Conservation (phyloP, 2,329 filamentous ascomycete species). For the Neopestalotiopsis sp. region DNA sequence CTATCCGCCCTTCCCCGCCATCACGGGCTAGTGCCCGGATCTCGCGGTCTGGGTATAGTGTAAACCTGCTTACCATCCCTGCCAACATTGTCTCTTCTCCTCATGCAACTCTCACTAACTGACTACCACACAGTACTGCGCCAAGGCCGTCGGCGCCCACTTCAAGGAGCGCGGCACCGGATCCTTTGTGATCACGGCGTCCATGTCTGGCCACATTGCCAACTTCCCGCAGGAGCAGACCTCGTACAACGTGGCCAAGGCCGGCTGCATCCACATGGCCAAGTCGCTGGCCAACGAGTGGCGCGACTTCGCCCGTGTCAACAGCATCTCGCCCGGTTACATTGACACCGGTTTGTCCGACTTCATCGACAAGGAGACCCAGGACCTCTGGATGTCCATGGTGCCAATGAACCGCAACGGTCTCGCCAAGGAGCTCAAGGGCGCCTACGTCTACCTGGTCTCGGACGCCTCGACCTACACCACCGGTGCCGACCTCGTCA, state of each 20-base stretch:
- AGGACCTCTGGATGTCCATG: constrained; percentile 38
- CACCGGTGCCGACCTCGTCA: constrained; percentile 58
- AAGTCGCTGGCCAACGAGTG: constrained; percentile 60
- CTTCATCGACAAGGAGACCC: constrained; percentile 44
- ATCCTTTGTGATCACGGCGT: constrained; percentile 68
- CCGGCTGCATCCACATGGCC: constrained; percentile 50
- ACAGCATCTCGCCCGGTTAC: constrained; percentile 67
- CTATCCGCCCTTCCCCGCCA: not conserved
- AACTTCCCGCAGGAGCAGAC: constrained; percentile 70
- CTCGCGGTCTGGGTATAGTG: not conserved
- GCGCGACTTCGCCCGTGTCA: constrained; percentile 66
- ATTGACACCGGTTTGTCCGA: constrained; percentile 49
- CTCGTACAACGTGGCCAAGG: constrained; percentile 65
- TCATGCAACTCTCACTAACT: not conserved
- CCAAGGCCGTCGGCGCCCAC: constrained; percentile 61
- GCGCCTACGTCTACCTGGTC: constrained; percentile 69
- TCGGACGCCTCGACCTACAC: constrained; percentile 71
- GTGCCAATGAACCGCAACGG: constrained; percentile 58
- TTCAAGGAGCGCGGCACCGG: constrained; percentile 66
- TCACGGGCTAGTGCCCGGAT: not conserved
- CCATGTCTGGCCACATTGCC: constrained; percentile 69
- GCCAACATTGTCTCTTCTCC: not conserved
- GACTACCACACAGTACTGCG: constrained; percentile 53
- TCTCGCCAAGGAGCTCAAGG: constrained; percentile 69
- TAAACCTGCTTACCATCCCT: not conserved